Evolutionary conservation across 2,329 filamentous ascomycete species (phyloP).

Genomic region (Cladosporium colombiae): DNA sequence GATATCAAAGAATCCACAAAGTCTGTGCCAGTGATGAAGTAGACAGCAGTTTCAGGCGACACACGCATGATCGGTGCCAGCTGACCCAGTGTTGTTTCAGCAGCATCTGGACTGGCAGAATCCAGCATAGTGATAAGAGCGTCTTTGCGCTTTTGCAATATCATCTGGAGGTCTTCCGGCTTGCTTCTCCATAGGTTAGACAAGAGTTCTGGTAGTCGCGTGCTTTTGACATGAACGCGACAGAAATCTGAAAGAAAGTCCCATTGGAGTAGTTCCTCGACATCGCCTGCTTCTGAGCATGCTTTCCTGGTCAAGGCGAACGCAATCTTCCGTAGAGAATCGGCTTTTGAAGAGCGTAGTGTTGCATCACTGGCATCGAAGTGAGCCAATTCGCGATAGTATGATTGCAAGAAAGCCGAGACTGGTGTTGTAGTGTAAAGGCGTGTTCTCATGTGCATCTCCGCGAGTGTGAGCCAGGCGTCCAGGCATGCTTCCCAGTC

Average conservation of each 20-base stretch:
- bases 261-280: constrained; percentile 58
- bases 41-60: constrained; percentile 57
- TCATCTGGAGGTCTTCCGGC: constrained; percentile 53
- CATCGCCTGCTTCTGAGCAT: constrained; percentile 38
- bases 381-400: constrained; percentile 58
- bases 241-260: constrained; percentile 69
- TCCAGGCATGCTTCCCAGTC: constrained; percentile 80
- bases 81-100: constrained; percentile 57
- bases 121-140: constrained; percentile 65
- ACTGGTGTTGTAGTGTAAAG: constrained; percentile 45
- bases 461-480: constrained; percentile 71
- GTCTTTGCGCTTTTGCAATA: constrained; percentile 62
- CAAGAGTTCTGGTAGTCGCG: constrained; percentile 54
- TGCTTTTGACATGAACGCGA: constrained; percentile 65
- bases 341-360: constrained; percentile 41
- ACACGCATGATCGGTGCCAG: constrained; percentile 66
- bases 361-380: constrained; percentile 25
- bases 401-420: constrained; percentile 65
- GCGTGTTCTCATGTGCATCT: constrained; percentile 32
- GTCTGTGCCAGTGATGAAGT: constrained; percentile 82
- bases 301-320: constrained; percentile 59
- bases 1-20: constrained; percentile 75
- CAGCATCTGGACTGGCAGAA: constrained; percentile 57
- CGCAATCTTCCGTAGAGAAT: constrained; percentile 60
- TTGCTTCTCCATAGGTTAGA: constrained; percentile 55